Conservation (phyloP, 768 basidiomycete genomes). For the Amanita pseudoporphyria region DNA sequence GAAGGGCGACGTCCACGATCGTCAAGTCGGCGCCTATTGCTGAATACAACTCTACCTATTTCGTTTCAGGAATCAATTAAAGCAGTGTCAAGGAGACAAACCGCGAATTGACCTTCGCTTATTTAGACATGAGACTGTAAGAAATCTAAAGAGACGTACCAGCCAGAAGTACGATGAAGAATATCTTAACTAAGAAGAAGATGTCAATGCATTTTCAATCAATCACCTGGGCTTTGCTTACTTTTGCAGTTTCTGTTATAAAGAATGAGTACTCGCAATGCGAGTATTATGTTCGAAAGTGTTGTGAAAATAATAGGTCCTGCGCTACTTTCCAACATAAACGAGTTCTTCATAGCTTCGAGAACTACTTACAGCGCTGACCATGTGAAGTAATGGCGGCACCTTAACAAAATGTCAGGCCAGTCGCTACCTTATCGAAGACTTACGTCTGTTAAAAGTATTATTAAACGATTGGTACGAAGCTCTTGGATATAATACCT, state of each 20-base stretch:
- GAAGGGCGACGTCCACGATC: not conserved
- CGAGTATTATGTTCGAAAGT: not conserved
- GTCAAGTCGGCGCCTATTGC: not conserved
- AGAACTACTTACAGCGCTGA: not conserved
- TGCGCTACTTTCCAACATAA: not conserved
- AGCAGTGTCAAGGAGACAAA: not conserved
- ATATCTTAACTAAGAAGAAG: not conserved
- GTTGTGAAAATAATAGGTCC: not conserved
- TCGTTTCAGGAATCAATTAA: not conserved
- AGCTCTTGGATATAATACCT: not conserved
- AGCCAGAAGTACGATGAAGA: not conserved
- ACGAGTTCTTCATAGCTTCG: no score
- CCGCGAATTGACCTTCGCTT: not conserved
- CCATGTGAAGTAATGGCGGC: not conserved
- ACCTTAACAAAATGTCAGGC: not conserved
- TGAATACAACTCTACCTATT: not conserved
- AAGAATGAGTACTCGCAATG: not conserved
- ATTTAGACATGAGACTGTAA: not conserved
- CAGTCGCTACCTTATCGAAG: not conserved
- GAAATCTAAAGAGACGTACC: not conserved
- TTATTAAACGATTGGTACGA: not conserved
- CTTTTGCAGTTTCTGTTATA: not conserved
- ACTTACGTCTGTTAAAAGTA: not conserved
- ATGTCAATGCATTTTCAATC: not conserved
- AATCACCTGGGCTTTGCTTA: not conserved